Percentiles rank a stretch among this genome's conserved stretches.
Evolutionary conservation across 305 asterid genomes (phyloP).

Genomic region (Andrographis paniculata): DNA sequence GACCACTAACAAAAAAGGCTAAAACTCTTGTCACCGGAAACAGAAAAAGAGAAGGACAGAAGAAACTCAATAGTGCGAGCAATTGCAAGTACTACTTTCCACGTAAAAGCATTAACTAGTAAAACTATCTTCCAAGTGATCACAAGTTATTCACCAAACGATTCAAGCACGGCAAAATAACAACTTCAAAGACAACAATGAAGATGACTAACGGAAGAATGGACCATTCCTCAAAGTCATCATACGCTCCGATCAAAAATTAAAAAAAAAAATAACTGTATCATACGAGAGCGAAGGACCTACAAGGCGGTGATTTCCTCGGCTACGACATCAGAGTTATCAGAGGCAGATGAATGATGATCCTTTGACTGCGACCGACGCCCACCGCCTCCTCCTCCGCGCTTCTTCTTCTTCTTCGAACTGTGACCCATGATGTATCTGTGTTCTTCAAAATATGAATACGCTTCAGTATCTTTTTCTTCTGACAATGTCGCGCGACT

Average conservation of each 20-base stretch:
- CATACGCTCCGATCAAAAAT: too few species aligned
- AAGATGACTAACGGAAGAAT: too few species aligned
- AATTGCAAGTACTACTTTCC: constrained; percentile 1
- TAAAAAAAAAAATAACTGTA: too few species aligned
- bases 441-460: neutral
- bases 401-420: constrained; percentile 71
- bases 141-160: neutral
- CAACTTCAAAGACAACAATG: neutral
- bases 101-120: neutral
- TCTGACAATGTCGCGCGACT: too few species aligned
- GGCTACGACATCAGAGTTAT: constrained; percentile 45
- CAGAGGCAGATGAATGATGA: constrained; percentile 43
- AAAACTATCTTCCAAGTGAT: neutral
- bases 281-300: constrained; percentile 14
- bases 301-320: constrained; percentile 93
- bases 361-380: constrained; percentile 61
- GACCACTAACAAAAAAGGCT: neutral
- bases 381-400: constrained; percentile 55
- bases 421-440: constrained; percentile 49
- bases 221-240: neutral
- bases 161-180: too few species aligned
- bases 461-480: too few species aligned
- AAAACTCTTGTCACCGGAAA: neutral
- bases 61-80: too few species aligned
- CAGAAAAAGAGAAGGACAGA: constrained; percentile 1